Evolutionary conservation across 495 filamentous ascomycete species (phyloP).

Genomic region (Penicillium waksmanii): DNA sequence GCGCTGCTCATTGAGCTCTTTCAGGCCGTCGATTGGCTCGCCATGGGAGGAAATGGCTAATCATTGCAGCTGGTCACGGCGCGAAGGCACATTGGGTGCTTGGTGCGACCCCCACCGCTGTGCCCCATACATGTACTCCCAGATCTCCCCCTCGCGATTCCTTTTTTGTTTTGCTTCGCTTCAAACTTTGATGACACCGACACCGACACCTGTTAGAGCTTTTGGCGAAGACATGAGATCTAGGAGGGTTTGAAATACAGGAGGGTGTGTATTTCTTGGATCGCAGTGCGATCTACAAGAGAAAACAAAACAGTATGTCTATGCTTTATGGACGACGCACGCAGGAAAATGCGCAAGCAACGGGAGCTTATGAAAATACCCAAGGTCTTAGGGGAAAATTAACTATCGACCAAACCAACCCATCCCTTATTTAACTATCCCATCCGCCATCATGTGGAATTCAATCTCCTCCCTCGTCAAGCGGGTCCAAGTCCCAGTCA

Average conservation of each 20-base stretch:
- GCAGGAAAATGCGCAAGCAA: background rate
- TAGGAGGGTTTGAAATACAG: conserved; percentile 11
- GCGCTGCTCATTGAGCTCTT: conserved; percentile 16
- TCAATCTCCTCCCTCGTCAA: conserved; percentile 57
- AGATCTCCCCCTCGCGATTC: conserved; percentile 13
- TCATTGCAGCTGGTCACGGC: conserved; percentile 18
- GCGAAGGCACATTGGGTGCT: conserved; percentile 12
- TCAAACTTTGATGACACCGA: conserved; percentile 3
- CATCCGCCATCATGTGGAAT: conserved; percentile 20
- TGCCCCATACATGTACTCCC: conserved; percentile 24
- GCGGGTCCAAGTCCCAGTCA: conserved; percentile 74
- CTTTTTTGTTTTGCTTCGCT: conserved; percentile 8
- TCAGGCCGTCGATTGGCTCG: conserved; percentile 17
- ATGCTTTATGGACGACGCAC: background rate
- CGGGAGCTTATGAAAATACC: background rate
- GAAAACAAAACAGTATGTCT: conserved; percentile 9
- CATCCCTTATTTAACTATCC: background rate
- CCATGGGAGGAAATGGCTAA: conserved; percentile 8
- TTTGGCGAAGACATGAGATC: conserved; percentile 16
- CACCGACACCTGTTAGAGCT: conserved; percentile 7
- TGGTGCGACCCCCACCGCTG: conserved; percentile 24
- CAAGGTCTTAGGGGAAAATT: background rate
- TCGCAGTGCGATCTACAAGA: conserved; percentile 3
- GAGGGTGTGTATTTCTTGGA: conserved; percentile 1
- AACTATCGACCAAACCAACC: background rate